Conservation (phyloP, 441 rosid genomes). For the Bocquillonia castaneifolia region DNA sequence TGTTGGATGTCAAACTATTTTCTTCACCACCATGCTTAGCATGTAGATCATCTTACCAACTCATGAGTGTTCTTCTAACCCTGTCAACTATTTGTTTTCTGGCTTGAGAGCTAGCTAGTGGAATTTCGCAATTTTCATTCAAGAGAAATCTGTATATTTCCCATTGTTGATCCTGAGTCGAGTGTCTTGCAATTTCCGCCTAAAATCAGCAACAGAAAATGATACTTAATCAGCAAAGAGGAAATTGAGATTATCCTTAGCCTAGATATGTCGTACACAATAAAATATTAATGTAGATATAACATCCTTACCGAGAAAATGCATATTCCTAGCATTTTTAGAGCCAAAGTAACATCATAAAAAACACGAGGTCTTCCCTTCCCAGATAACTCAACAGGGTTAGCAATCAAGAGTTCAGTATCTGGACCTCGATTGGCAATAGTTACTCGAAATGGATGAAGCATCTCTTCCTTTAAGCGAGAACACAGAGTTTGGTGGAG, state of each 20-base stretch:
- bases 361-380: constrained; percentile 81
- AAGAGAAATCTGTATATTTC: constrained; percentile 78
- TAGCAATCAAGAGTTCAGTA: constrained; percentile 74
- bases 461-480: constrained; percentile 69
- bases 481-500: constrained; percentile 48
- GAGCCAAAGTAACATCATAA: constrained; percentile 71
- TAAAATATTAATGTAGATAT: background rate
- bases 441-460: constrained; percentile 74
- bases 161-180: constrained; percentile 59
- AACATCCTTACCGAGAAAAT: constrained; percentile 58
- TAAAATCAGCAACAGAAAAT: constrained; percentile 11
- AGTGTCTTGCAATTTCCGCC: constrained; percentile 73
- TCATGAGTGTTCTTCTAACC: constrained; percentile 69
- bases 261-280: background rate
- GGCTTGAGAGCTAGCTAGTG: constrained; percentile 28
- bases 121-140: constrained; percentile 46
- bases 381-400: constrained; percentile 85
- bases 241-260: background rate
- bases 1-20: background rate
- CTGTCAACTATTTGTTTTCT: constrained; percentile 53
- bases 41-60: constrained; percentile 46
- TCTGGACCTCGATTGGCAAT: constrained; percentile 76
- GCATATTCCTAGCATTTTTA: constrained; percentile 63
- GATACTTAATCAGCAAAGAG: background rate
- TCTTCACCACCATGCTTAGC: background rate